Conservation (phyloP, 2,329 filamentous ascomycete genomes). For the Berkeleyomyces rouxiae region DNA sequence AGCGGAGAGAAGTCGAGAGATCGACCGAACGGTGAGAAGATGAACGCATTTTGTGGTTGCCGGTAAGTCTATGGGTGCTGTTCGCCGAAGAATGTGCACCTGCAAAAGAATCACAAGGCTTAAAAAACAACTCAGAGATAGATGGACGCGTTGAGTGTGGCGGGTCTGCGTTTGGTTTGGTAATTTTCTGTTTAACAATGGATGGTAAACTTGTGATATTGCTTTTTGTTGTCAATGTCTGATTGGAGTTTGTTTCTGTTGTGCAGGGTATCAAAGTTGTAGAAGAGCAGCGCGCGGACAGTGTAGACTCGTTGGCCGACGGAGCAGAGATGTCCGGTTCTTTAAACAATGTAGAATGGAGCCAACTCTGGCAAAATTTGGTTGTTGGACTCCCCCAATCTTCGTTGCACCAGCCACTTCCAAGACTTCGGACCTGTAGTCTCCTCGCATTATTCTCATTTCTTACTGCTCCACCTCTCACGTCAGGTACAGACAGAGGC, state of each 20-base stretch:
- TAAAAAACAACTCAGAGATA: not conserved
- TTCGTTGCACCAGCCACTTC: not conserved
- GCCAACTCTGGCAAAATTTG: not conserved
- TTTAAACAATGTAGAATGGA: not conserved
- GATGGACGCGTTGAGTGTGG: not conserved
- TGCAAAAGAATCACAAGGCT: not conserved
- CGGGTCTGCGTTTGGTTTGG: not conserved
- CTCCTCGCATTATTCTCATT: slow-evolving; percentile 2
- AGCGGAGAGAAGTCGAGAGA: slow-evolving; percentile 1
- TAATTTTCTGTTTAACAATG: not conserved
- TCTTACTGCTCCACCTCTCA: not conserved
- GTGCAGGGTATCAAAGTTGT: not conserved
- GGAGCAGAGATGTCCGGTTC: not conserved
- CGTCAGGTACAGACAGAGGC: not conserved
- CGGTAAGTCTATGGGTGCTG: not conserved
- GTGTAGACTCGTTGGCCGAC: not conserved
- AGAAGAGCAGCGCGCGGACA: too few species aligned
- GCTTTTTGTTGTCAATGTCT: not conserved
- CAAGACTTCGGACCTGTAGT: not conserved
- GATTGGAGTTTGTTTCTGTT: not conserved
- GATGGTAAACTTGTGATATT: not conserved
- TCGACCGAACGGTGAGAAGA: slow-evolving; percentile 6
- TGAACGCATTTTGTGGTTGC: slow-evolving; percentile 4
- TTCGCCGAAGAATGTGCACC: not conserved
- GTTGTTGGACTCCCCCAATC: not conserved